phyloP scores from a whole-genome alignment of 495 filamentous ascomycete genomes.

The Neurospora sublineolata region DNA sequence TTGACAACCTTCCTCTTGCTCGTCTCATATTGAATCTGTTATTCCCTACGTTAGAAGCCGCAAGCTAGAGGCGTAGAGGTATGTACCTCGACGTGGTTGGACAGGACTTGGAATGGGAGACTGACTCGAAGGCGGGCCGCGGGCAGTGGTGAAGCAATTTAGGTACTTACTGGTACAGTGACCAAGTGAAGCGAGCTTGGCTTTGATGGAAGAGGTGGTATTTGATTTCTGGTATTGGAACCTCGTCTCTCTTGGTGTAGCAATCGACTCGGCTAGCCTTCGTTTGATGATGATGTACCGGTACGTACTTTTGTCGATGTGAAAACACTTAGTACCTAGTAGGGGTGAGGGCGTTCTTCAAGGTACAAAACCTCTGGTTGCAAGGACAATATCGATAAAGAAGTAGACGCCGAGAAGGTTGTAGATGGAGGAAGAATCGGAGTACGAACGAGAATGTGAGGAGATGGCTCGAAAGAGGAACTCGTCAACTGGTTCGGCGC shows the following conservation, averaged over 20 bases:
- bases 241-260: not conserved
- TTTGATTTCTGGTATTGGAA: not conserved
- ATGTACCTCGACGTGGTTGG: not conserved
- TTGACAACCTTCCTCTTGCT: not conserved
- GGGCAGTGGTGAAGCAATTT: not conserved
- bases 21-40: not conserved
- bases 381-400: not conserved
- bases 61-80: not conserved
- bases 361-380: not conserved
- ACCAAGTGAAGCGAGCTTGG: not conserved
- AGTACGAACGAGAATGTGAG: not conserved
- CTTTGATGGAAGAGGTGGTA: not conserved
- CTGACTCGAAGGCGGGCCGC: not conserved
- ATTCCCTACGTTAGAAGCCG: not conserved
- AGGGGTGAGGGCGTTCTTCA: too few relatives aligned
- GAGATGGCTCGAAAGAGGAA: not conserved
- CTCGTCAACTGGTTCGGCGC: not conserved
- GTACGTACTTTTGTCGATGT: not conserved
- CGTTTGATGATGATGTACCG: not conserved
- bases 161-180: too few relatives aligned
- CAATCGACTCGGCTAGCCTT: not conserved
- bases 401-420: not conserved
- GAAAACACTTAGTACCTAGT: too few relatives aligned
- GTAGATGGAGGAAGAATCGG: not conserved
- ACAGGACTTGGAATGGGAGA: not conserved